Evolutionary conservation across 2,329 filamentous ascomycete genomes (phyloP).

Genomic region (Penicillium sp.): DNA sequence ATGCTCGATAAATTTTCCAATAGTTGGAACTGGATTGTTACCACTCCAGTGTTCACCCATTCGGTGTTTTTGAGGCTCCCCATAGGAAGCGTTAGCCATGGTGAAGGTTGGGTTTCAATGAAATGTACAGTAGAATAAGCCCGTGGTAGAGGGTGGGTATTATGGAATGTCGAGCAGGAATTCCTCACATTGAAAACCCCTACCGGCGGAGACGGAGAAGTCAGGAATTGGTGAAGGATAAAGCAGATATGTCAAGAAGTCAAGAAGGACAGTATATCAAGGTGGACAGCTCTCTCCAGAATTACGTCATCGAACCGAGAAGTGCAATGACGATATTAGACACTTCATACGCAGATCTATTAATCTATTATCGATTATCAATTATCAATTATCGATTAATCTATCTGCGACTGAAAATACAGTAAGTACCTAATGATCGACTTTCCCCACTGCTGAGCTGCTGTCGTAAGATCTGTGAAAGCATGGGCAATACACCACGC

Average conservation of each 20-base stretch:
- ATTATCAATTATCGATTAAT: too few species aligned
- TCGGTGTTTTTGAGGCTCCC: constrained; percentile 37
- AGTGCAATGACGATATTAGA: constrained; percentile 19
- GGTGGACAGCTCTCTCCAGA: constrained; percentile 13
- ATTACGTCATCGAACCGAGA: constrained; percentile 23
- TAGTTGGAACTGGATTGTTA: constrained; percentile 76
- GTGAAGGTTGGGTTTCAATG: not conserved
- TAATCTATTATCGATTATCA: not conserved
- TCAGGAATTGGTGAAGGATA: not conserved
- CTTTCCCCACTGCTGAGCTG: constrained; percentile 5
- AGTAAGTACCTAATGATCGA: not conserved
- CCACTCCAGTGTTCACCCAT: constrained; percentile 72
- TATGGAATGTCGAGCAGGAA: not conserved
- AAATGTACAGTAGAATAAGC: not conserved
- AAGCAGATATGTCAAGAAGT: not conserved
- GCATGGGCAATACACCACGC: constrained; percentile 1
- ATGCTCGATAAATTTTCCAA: constrained; percentile 73
- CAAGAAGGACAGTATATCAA: not conserved
- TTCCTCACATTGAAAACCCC: constrained; percentile 3
- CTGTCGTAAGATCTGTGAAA: not conserved
- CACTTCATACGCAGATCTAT: not conserved
- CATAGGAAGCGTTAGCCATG: constrained; percentile 13
- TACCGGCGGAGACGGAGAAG: not conserved
- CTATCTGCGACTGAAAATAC: not conserved
- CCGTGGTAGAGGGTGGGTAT: not conserved